phyloP scores from a whole-genome alignment of 352 stramenopile genomes.

The Phytophthora uliginosa region DNA sequence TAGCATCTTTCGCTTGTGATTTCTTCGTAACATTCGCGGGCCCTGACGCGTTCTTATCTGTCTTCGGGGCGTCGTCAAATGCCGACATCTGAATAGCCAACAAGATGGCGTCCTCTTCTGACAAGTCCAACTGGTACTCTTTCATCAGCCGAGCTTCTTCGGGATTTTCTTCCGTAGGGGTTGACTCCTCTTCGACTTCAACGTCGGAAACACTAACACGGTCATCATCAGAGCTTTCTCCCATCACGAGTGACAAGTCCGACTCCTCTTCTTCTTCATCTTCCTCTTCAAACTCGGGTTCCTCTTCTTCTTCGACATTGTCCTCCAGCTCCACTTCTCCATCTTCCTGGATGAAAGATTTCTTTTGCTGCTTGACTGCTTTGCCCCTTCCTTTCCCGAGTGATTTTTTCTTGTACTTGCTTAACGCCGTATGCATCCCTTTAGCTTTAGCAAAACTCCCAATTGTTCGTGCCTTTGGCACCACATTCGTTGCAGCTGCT shows the following conservation, averaged over 20 bases:
- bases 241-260: slow-evolving; percentile 53
- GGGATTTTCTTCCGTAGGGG: slow-evolving; percentile 28
- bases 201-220: slow-evolving; percentile 52
- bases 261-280: slow-evolving; percentile 61
- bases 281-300: slow-evolving; percentile 51
- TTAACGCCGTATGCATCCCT: slow-evolving; percentile 43
- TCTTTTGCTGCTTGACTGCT: slow-evolving; percentile 26
- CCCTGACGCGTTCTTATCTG: background rate
- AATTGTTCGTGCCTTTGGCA: slow-evolving; percentile 43
- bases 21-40: background rate
- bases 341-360: slow-evolving; percentile 44
- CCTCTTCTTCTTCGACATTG: slow-evolving; percentile 50
- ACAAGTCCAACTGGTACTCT: slow-evolving; percentile 77
- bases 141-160: slow-evolving; percentile 63
- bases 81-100: slow-evolving; percentile 76
- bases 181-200: slow-evolving; percentile 43
- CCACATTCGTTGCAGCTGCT: slow-evolving; percentile 14
- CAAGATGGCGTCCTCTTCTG: slow-evolving; percentile 75
- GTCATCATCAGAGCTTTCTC: slow-evolving; percentile 76
- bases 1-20: slow-evolving; percentile 3
- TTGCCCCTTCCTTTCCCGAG: slow-evolving; percentile 30
- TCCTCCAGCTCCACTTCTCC: slow-evolving; percentile 41
- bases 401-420: slow-evolving; percentile 50
- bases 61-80: slow-evolving; percentile 20
- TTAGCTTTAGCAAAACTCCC: slow-evolving; percentile 52